Conservation (phyloP, 2,329 filamentous ascomycete genomes). For the Pyrenophora graminea region DNA sequence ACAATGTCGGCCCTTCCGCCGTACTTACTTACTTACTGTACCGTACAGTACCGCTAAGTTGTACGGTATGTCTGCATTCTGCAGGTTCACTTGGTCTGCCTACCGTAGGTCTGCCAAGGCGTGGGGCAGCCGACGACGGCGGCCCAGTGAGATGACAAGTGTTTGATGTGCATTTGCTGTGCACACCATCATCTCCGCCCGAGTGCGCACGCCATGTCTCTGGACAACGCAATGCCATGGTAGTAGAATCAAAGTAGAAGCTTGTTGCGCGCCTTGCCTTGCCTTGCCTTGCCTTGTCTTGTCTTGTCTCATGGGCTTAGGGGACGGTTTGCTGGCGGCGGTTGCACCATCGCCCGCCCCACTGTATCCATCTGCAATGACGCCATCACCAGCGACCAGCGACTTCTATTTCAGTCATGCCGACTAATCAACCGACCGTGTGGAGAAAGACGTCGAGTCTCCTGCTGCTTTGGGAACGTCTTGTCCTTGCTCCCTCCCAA, state of each 20-base stretch:
- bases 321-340: slow-evolving; percentile 15
- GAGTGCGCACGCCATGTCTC: not conserved
- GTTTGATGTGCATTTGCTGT: slow-evolving; percentile 27
- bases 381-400: slow-evolving; percentile 13
- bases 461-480: slow-evolving; percentile 19
- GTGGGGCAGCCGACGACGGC: slow-evolving; percentile 26
- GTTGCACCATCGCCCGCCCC: slow-evolving; percentile 28
- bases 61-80: slow-evolving; percentile 11
- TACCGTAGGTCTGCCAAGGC: slow-evolving; percentile 18
- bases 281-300: not conserved
- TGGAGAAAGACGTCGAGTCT: slow-evolving; percentile 11
- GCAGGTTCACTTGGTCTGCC: slow-evolving; percentile 8
- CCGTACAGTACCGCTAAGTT: too few species aligned
- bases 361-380: slow-evolving; percentile 24
- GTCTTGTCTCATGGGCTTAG: slow-evolving; percentile 12
- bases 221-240: not conserved
- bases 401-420: slow-evolving; percentile 26
- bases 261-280: too few species aligned
- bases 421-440: slow-evolving; percentile 15
- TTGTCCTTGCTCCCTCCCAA: slow-evolving; percentile 6
- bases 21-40: not conserved
- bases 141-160: slow-evolving; percentile 25
- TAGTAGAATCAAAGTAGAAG: not conserved
- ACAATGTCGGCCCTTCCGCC: slow-evolving; percentile 14
- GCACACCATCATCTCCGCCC: slow-evolving; percentile 22